Conservation (phyloP, 1,284 basidiomycete species). For the Volvariella surrecta region DNA sequence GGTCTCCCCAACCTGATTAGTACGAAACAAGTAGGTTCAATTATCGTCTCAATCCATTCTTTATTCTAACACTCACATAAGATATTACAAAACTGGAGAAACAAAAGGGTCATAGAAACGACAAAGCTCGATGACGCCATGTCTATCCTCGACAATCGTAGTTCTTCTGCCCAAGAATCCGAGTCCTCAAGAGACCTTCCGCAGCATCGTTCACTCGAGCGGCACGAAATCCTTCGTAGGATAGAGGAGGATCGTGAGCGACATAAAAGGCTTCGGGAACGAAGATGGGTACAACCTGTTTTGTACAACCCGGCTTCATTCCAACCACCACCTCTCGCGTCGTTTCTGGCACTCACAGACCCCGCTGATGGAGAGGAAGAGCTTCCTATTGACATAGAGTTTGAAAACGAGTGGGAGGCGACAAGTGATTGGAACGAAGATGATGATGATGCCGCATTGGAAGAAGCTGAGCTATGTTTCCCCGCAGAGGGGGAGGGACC, state of each 20-base stretch:
- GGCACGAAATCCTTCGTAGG: conserved; percentile 71
- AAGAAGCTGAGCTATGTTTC: conserved; percentile 64
- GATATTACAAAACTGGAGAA: conserved; percentile 85
- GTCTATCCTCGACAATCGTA: conserved; percentile 37
- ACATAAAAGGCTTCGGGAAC: conserved; percentile 88
- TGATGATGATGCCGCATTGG: conserved; percentile 65
- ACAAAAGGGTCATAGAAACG: conserved; percentile 76
- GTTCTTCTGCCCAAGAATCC: conserved; percentile 14
- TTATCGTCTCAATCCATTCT: conserved; percentile 1
- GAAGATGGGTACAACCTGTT: conserved; percentile 85
- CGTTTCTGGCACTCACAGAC: conserved; percentile 45
- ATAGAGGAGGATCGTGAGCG: conserved; percentile 95
- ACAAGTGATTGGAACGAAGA: conserved; percentile 86
- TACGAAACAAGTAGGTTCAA: conserved; percentile 61
- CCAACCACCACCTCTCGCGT: conserved; percentile 41
- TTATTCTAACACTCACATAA: conserved; percentile 19
- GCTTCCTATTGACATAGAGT: conserved; percentile 73
- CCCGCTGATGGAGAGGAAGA: conserved; percentile 35
- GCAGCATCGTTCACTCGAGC: conserved; percentile 35
- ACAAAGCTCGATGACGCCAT: conserved; percentile 66
- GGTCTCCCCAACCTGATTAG: conserved; percentile 82
- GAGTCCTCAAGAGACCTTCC: too few species aligned
- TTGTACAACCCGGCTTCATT: conserved; percentile 37
- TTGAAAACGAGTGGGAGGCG: conserved; percentile 90
- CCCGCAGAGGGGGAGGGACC: conserved; percentile 39